Percentiles rank a stretch among this genome's conserved stretches.
These are phyloP conservation scores for Beauveria medogensis DNA, from an alignment of 2,329 filamentous ascomycete species.

Conservation along the genomic window DNA sequence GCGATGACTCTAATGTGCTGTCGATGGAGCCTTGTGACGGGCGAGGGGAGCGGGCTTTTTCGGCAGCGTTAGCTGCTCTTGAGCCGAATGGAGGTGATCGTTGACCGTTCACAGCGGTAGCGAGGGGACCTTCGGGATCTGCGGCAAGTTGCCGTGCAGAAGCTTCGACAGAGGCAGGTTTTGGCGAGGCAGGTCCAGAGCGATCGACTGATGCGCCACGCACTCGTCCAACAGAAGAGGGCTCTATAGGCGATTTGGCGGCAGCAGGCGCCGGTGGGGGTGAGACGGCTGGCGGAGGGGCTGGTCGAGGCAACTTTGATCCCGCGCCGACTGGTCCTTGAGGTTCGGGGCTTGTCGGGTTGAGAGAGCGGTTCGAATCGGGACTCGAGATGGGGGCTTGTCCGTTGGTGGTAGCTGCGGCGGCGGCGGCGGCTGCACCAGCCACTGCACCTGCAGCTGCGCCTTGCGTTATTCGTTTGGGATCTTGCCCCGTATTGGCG, in stretches of 20 bases:
- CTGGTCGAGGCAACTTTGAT: conserved; percentile 28
- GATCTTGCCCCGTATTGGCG: conserved; percentile 42
- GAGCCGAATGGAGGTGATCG: conserved; percentile 51
- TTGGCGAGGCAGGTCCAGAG: conserved; percentile 17
- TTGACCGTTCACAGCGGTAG: conserved; percentile 37
- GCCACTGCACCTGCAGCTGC: conserved; percentile 20
- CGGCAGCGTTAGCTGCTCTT: conserved; percentile 24
- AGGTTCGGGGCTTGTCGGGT: conserved; percentile 1
- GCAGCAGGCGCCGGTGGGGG: conserved; percentile 47
- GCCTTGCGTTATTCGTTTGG: conserved; percentile 38
- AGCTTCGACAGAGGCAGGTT: background rate
- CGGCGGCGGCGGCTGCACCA: background rate
- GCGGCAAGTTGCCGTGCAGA: background rate
- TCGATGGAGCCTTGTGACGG: conserved; percentile 53
- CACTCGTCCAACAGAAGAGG: conserved; percentile 32
- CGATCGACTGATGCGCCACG: conserved; percentile 45
- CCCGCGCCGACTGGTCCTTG: background rate
- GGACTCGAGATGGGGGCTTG: background rate
- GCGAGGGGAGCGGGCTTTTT: conserved; percentile 35
- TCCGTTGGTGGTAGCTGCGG: conserved; percentile 14
- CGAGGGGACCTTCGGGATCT: background rate
- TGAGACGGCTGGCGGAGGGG: conserved; percentile 37
- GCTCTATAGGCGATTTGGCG: conserved; percentile 35
- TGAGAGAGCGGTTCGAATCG: conserved; percentile 1
- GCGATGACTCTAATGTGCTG: conserved; percentile 51